Evolutionary conservation across 2,329 filamentous ascomycete species (phyloP).

Genomic region (Penicillium sp.): DNA sequence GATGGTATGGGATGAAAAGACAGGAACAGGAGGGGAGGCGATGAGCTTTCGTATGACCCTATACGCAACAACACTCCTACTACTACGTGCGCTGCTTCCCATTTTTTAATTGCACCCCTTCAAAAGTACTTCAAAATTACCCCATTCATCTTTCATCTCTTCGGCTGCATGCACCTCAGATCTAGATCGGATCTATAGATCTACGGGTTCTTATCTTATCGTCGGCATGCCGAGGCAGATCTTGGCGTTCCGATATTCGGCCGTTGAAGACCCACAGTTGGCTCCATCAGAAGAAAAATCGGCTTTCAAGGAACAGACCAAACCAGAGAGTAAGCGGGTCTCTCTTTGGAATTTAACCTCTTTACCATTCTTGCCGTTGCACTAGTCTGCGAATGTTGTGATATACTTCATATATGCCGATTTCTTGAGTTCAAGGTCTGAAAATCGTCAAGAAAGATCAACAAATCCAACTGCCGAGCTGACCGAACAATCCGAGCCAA

Average conservation of each 20-base stretch:
- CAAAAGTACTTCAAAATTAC: too few relatives aligned
- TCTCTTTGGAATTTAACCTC: neutral
- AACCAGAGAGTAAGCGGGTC: neutral
- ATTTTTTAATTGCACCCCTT: neutral
- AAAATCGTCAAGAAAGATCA: neutral
- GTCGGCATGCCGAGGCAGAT: slow-evolving; percentile 8
- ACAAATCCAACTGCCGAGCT: neutral
- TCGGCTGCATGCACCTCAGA: too few relatives aligned
- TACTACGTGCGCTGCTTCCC: neutral
- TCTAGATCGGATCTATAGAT: neutral
- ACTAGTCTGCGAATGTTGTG: neutral
- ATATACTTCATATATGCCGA: neutral
- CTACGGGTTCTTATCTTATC: neutral
- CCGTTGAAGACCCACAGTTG: slow-evolving; percentile 19
- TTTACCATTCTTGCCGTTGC: neutral
- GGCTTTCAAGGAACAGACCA: neutral
- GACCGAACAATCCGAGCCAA: neutral
- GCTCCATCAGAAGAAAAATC: slow-evolving; percentile 17
- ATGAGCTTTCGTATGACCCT: neutral
- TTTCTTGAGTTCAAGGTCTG: neutral
- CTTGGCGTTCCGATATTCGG: slow-evolving; percentile 25
- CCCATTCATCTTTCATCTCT: too few relatives aligned
- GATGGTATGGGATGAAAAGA: neutral
- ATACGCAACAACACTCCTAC: too few relatives aligned
- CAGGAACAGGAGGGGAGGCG: neutral